A percentile compares a stretch with the other conserved stretches of the same genome.
These are phyloP conservation scores for Pyrenophora seminiperda DNA, from an alignment of 2,329 filamentous ascomycete species.

Conservation along the genomic window DNA sequence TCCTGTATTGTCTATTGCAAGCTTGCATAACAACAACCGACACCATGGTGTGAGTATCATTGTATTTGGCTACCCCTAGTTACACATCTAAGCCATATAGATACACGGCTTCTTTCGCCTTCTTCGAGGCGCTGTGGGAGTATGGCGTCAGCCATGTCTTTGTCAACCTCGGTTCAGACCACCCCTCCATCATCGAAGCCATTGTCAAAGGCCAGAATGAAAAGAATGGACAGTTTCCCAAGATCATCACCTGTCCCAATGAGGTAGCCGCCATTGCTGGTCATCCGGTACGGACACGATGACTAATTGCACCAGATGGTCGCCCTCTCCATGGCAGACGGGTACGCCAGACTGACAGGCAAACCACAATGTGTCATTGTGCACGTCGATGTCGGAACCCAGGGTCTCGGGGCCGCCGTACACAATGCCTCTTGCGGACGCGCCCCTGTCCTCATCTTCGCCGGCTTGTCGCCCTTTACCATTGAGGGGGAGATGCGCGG, in stretches of 20 bases:
- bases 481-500: constrained; percentile 78
- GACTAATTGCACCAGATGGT: constrained; percentile 66
- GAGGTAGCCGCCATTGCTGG: constrained; percentile 62
- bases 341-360: constrained; percentile 71
- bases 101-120: constrained; percentile 79
- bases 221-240: constrained; percentile 67
- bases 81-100: constrained; percentile 20
- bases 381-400: constrained; percentile 82
- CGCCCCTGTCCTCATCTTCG: constrained; percentile 77
- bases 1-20: background rate
- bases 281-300: background rate
- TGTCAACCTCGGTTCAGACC: constrained; percentile 72
- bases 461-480: constrained; percentile 76
- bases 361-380: constrained; percentile 79
- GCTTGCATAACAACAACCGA: background rate
- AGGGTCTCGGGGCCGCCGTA: constrained; percentile 76
- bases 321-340: constrained; percentile 82
- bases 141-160: constrained; percentile 56
- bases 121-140: constrained; percentile 81
- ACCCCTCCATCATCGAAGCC: constrained; percentile 79
- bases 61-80: background rate
- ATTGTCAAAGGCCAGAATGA: constrained; percentile 77
- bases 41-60: constrained; percentile 30
- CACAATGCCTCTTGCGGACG: constrained; percentile 79
- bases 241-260: constrained; percentile 79